These are phyloP conservation scores for Mediolabrus comicus DNA, from an alignment of 108 stramenopile genomes.

Conservation along the genomic window DNA sequence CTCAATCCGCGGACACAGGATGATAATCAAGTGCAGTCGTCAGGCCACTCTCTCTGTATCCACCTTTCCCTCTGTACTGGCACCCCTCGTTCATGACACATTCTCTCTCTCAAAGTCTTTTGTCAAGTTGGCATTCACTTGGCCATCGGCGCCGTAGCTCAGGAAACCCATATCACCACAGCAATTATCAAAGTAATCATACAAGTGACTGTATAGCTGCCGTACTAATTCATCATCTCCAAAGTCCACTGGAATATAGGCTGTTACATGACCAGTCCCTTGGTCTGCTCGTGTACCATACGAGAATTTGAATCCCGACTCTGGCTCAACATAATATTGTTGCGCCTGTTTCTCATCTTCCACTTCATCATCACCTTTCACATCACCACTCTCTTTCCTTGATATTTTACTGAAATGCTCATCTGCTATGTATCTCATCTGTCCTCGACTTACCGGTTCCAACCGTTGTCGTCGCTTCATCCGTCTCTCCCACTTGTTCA, in stretches of 20 bases:
- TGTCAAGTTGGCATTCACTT: conserved; percentile 16
- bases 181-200: conserved; percentile 54
- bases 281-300: conserved; percentile 60
- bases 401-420: neutral
- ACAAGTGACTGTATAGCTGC: conserved; percentile 61
- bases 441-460: conserved; percentile 3
- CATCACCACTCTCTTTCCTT: neutral
- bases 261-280: conserved; percentile 48
- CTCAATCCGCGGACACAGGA: no score
- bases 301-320: conserved; percentile 70
- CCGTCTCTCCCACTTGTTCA: conserved; percentile 61
- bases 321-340: conserved; percentile 3
- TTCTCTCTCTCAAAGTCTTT: neutral
- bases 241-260: conserved; percentile 78
- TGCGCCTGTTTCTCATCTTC: neutral
- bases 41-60: no score
- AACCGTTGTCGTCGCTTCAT: conserved; percentile 29
- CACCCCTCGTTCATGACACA: no score
- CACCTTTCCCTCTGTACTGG: neutral
- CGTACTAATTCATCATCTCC: conserved; percentile 63
- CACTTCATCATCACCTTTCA: neutral
- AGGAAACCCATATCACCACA: conserved; percentile 45
- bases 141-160: conserved; percentile 23
- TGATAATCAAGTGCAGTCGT: no score
- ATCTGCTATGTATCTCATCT: conserved; percentile 17